Conservation (phyloP, 2,329 filamentous ascomycete genomes). For the Didymella arachidicola region DNA sequence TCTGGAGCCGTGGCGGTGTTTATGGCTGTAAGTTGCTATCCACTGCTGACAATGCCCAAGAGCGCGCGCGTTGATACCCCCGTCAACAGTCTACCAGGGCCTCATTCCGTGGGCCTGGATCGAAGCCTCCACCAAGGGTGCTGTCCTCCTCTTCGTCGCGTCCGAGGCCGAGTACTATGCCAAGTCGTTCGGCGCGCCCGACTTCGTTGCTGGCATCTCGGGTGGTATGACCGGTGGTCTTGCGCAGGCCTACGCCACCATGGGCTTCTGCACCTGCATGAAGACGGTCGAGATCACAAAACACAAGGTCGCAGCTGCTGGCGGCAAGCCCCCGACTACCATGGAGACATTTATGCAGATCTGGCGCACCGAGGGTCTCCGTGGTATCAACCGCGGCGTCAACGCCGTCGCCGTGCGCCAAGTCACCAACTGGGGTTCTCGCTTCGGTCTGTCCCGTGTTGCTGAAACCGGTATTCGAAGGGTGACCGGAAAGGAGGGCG, state of each 20-base stretch:
- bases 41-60: slow-evolving; percentile 86
- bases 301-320: slow-evolving; percentile 86
- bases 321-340: slow-evolving; percentile 86
- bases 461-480: slow-evolving; percentile 88
- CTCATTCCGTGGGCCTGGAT: slow-evolving; percentile 97
- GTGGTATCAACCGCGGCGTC: slow-evolving; percentile 97
- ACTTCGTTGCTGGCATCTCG: slow-evolving; percentile 86
- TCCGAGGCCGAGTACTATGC: slow-evolving; percentile 98
- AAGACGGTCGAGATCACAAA: slow-evolving; percentile 99
- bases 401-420: slow-evolving; percentile 98
- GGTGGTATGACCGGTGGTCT: slow-evolving; percentile 95
- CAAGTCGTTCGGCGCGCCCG: slow-evolving; percentile 78
- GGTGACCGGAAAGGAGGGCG: slow-evolving; percentile 77
- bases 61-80: slow-evolving; percentile 23
- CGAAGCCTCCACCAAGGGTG: slow-evolving; percentile 99
- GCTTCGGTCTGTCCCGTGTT: slow-evolving; percentile 91
- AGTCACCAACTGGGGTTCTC: slow-evolving; percentile 99
- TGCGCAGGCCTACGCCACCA: slow-evolving; percentile 97
- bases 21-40: slow-evolving; percentile 83
- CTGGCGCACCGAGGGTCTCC: slow-evolving; percentile 91
- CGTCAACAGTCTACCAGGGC: slow-evolving; percentile 87
- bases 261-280: slow-evolving; percentile 99
- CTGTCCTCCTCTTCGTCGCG: slow-evolving; percentile 97
- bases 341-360: slow-evolving; percentile 97
- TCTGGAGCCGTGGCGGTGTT: slow-evolving; percentile 93